Conservation (phyloP, 441 rosid species). For the Viola pubescens region DNA sequence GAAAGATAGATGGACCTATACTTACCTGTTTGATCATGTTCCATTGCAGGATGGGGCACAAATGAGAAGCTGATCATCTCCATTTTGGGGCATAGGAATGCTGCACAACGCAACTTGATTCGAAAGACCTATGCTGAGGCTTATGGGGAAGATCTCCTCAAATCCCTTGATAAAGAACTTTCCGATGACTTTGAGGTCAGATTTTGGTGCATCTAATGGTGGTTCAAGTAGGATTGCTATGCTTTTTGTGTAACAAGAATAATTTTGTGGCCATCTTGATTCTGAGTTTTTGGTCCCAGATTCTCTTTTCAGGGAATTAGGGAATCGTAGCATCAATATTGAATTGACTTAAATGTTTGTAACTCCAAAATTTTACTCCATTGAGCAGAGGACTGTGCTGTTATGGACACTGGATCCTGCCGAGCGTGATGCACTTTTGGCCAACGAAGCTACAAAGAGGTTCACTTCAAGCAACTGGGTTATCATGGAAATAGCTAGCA, state of each 20-base stretch:
- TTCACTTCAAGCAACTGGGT: constrained; percentile 67
- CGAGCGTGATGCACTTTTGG: constrained; percentile 72
- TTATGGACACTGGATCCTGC: constrained; percentile 71
- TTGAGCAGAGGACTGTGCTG: constrained; percentile 45
- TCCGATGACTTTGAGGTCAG: constrained; percentile 75
- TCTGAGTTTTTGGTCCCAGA: neutral
- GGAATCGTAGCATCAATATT: neutral
- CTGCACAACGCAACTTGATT: constrained; percentile 55
- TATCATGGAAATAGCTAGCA: constrained; percentile 80
- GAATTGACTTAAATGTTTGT: constrained; percentile 3
- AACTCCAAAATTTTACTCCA: constrained; percentile 7
- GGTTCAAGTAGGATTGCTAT: neutral
- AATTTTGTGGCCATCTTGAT: neutral
- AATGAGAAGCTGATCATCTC: constrained; percentile 66
- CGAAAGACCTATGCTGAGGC: constrained; percentile 50
- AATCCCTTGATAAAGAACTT: constrained; percentile 66
- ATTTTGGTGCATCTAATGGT: constrained; percentile 6
- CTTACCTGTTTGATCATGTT: constrained; percentile 12
- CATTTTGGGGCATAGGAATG: constrained; percentile 69
- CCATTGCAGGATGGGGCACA: constrained; percentile 84
- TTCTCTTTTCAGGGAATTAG: neutral
- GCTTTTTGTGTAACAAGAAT: neutral
- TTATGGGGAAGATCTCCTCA: constrained; percentile 73
- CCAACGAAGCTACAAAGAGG: constrained; percentile 69
- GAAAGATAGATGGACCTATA: neutral